Percentiles rank a stretch among this genome's conserved stretches.
Evolutionary conservation across 139 green algal genomes (phyloP).

Genomic region (Choricystis sp.): DNA sequence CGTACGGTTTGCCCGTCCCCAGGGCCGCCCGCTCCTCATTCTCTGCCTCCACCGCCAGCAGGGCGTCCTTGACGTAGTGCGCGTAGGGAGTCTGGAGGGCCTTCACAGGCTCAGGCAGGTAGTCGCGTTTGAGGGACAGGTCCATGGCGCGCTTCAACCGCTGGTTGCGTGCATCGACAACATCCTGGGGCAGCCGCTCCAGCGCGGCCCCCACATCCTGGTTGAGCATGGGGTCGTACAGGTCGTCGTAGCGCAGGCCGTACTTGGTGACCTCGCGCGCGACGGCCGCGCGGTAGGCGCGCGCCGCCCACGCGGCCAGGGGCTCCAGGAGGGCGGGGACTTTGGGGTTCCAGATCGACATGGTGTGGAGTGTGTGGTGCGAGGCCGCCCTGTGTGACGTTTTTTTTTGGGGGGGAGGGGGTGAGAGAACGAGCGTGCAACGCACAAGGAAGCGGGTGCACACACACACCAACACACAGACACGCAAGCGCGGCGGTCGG

Average conservation of each 20-base stretch:
- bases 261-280: slow-evolving; percentile 60
- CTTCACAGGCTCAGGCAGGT: slow-evolving; percentile 68
- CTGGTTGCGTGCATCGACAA: slow-evolving; percentile 73
- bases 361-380: background rate
- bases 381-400: background rate
- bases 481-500: background rate
- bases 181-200: slow-evolving; percentile 68
- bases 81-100: slow-evolving; percentile 81
- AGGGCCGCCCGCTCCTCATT: slow-evolving; percentile 26
- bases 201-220: slow-evolving; percentile 87
- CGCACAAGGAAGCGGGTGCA: background rate
- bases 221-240: slow-evolving; percentile 1
- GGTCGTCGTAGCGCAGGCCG: slow-evolving; percentile 76
- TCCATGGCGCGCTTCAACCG: slow-evolving; percentile 87
- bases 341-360: background rate
- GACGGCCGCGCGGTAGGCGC: slow-evolving; percentile 51
- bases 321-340: slow-evolving; percentile 28
- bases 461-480: background rate
- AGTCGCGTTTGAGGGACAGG: slow-evolving; percentile 76
- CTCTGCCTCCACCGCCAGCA: slow-evolving; percentile 28
- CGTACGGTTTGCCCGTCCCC: slow-evolving; percentile 43
- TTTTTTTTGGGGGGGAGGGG: background rate
- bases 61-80: slow-evolving; percentile 43
- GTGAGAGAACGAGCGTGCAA: slow-evolving; percentile 1
- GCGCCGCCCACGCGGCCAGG: slow-evolving; percentile 25